Evolutionary conservation across 768 basidiomycete species (phyloP).

Genomic region (Suillus subaureus): DNA sequence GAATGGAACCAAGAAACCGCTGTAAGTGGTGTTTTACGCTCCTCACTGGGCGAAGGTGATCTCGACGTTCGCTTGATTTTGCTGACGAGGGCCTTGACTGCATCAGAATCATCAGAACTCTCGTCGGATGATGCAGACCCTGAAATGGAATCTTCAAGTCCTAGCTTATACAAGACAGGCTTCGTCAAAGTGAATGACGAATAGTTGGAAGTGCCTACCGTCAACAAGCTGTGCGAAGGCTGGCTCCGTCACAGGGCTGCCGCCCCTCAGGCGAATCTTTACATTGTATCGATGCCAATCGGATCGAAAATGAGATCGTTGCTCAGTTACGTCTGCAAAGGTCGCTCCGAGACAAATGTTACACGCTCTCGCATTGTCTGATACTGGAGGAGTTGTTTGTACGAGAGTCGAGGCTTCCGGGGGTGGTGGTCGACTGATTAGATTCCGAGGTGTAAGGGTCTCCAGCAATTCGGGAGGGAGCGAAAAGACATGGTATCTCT

Average conservation of each 20-base stretch:
- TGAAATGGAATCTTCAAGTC: constrained; percentile 85
- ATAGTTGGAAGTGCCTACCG: constrained; percentile 46
- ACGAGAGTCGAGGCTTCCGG: constrained; percentile 33
- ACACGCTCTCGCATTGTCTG: constrained; percentile 53
- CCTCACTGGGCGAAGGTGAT: constrained; percentile 48
- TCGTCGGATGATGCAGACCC: constrained; percentile 81
- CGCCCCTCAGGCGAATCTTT: constrained; percentile 72
- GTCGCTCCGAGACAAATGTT: constrained; percentile 69
- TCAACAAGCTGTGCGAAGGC: constrained; percentile 81
- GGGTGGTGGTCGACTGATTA: constrained; percentile 42
- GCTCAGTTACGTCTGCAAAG: constrained; percentile 79
- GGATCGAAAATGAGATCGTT: constrained; percentile 84
- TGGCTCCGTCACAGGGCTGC: constrained; percentile 62
- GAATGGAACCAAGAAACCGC: constrained; percentile 92
- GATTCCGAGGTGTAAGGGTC: constrained; percentile 67
- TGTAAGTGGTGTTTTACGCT: constrained; percentile 52
- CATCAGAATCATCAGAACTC: constrained; percentile 61
- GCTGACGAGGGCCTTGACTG: constrained; percentile 66
- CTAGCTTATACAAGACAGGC: constrained; percentile 34
- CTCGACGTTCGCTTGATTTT: constrained; percentile 54
- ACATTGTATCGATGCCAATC: constrained; percentile 99
- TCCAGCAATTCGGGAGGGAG: constrained; percentile 71
- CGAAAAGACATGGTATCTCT: constrained; percentile 67
- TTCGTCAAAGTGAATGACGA: neutral
- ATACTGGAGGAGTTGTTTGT: constrained; percentile 29